These are phyloP conservation scores for Lipomyces yamadae DNA, from an alignment of 805 yeast genomes.

Conservation along the genomic window DNA sequence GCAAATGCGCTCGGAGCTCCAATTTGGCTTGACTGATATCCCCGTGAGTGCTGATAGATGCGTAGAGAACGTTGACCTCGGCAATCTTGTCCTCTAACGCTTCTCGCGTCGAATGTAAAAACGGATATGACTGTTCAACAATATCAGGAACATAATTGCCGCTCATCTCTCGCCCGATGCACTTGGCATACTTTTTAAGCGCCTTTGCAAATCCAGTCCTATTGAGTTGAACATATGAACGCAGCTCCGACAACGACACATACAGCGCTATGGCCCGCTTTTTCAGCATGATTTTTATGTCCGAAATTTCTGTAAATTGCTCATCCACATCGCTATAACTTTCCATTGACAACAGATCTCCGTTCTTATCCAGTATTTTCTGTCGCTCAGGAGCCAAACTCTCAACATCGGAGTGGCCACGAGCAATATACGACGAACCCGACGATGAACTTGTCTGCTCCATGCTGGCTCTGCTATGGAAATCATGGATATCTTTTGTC, in stretches of 20 bases:
- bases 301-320: constrained; percentile 48
- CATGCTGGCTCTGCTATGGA: constrained; percentile 38
- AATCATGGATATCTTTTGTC: constrained; percentile 65
- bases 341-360: constrained; percentile 19
- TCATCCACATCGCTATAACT: constrained; percentile 28
- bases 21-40: constrained; percentile 52
- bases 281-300: constrained; percentile 65
- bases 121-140: constrained; percentile 58
- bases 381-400: constrained; percentile 13
- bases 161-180: constrained; percentile 59
- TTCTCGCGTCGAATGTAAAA: constrained; percentile 54
- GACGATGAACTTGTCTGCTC: constrained; percentile 16
- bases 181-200: constrained; percentile 89
- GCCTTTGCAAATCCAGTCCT: constrained; percentile 88
- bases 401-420: constrained; percentile 21
- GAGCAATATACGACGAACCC: constrained; percentile 27
- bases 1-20: constrained; percentile 60
- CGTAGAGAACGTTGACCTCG: constrained; percentile 59
- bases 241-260: constrained; percentile 78
- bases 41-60: constrained; percentile 54
- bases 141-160: constrained; percentile 53
- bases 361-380: constrained; percentile 12
- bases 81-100: constrained; percentile 59
- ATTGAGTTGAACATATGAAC: constrained; percentile 82
- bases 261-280: constrained; percentile 68